Evolutionary conservation across 78 protist species (phyloP), one percentile per base, ranked within the genome.

Genomic region (Dictyostelium firmibasis): DNA sequence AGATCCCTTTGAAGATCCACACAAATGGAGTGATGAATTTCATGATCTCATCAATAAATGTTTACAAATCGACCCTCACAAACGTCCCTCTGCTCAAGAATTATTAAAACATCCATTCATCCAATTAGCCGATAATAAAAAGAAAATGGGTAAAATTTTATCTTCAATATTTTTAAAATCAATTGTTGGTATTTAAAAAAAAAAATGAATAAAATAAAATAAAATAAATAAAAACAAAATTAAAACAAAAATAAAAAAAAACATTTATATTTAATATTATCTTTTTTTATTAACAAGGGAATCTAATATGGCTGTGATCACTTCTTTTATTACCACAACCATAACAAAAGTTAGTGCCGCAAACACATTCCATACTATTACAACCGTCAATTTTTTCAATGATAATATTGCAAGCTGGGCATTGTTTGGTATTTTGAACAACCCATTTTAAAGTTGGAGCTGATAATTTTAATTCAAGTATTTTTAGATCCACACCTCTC

Each of bases 101-200:
- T 29, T 94, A 47, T 50, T 94, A 11, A n/a, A 60, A 27, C 96
- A 93, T 78, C 92, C 96, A 13, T 93, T 93, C 96, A 72, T 93
- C 0, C 29, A 76, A 25, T 29, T 23, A 9, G 82, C 96, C 10
- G 91, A 85, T 38, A 81, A 86, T 23, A 93, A 81, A 75, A 83
- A 77, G 86, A 84, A 82, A 78, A 93, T 93, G 91, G 89, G 81
- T 57, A 93, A 93, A 75, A 85, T 93, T 31, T 16, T 93, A 36
- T 84, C 96, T 25, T 85, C 91, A 36, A 85, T 93, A 13, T 93
- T 93, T 72, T 41, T 93, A 35, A 78, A 93, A 76, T 84, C 86
- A 16, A 82, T 86, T 27, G 87, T 93, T 79, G 96, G 96, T 29
- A 81, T 89, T 81, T 89, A 89, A 78, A 27, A 74, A 29, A 20